These are phyloP conservation scores for Ulota crispa DNA, from an alignment of 225 moss, liverwort and hornwort genomes.

Conservation along the genomic window DNA sequence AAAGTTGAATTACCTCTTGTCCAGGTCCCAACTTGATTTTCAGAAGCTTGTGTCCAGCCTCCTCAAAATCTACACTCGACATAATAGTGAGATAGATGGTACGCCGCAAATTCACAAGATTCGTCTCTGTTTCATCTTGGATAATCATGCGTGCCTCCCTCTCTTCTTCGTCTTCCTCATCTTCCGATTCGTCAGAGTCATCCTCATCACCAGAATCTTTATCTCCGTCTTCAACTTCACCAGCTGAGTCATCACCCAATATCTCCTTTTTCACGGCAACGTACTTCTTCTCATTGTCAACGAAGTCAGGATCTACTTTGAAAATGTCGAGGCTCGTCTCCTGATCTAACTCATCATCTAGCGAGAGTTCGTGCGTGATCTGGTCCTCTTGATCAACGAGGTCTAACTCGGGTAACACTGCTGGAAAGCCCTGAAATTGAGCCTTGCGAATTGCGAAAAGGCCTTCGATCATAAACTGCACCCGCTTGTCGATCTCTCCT, in stretches of 20 bases:
- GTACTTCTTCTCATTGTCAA: conserved; percentile 79
- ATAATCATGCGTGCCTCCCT: conserved; percentile 82
- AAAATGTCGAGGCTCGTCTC: conserved; percentile 70
- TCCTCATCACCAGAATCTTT: conserved; percentile 69
- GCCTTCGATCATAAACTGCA: conserved; percentile 94
- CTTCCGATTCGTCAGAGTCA: conserved; percentile 66
- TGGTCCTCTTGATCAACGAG: conserved; percentile 83
- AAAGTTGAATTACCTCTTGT: conserved; percentile 56
- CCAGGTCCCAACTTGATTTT: conserved; percentile 90
- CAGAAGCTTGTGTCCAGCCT: conserved; percentile 88
- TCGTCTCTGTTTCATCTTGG: conserved; percentile 91
- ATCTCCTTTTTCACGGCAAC: conserved; percentile 82
- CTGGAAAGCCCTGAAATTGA: conserved; percentile 81
- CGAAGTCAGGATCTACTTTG: conserved; percentile 70
- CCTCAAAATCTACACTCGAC: conserved; percentile 90
- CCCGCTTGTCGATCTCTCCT: conserved; percentile 80
- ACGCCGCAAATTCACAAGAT: conserved; percentile 81
- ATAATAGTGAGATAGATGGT: conserved; percentile 84
- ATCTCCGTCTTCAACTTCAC: conserved; percentile 70
- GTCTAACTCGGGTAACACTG: conserved; percentile 70
- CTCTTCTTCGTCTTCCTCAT: conserved; percentile 85
- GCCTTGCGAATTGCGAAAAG: conserved; percentile 85
- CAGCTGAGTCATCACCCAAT: conserved; percentile 74
- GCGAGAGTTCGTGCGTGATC: conserved; percentile 80
- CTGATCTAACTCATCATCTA: conserved; percentile 76